Evolutionary conservation across 2,329 filamentous ascomycete species (phyloP), one percentile per base, ranked within the genome.

Genomic region (Sporothrix euskadiensis): DNA sequence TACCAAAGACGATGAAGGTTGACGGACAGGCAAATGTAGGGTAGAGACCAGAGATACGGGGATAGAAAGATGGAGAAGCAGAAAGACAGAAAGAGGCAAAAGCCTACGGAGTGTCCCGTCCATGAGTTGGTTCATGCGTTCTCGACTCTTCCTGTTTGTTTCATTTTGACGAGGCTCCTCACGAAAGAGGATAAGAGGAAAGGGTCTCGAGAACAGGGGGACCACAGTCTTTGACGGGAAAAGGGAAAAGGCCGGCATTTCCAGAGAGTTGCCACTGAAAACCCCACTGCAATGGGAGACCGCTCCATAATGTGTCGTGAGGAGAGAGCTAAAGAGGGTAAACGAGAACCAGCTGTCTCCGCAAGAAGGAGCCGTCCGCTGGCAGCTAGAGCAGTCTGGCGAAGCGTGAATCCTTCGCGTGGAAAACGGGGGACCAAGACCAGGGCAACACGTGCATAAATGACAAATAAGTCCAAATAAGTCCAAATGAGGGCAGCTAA

Each of bases 391-490:
- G 19, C 16, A 35, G 32, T 41, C 39, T 65, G 35, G 59, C 32
- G 22, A 47, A 66, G 61, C 41, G 61, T 30, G 61, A 41, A 52
- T 68, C 63, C 44, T 52, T 52, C 41, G 41, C 14, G 63, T 35
- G 41, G 44, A 14, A 9, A 56, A 7, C 9, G 26, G 16, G 35
- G 35, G 1, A 8, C 35, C 35, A 35, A 35, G 19, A 19, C 57
- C 32, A 63, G 32, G 32, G 30, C 56, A 59, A 41, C 35, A 39
- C 32, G 57, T 63, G 57, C 35, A 22, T 41, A 22, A 4, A 1
- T 16, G 56, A n/a, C n/a, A 59, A 59, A 59, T 59, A 35, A 59
- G 56, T 32, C 54, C 54, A 57, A 57, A 57, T 57, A 57, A 32
- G 26, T 19, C 56, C 56, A 59, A 19, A 59, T 35, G 14, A 19